A percentile compares a stretch with the other conserved stretches of the same genome.
Evolutionary conservation across 768 basidiomycete species (phyloP).

Genomic region (Calocybe cyanea): DNA sequence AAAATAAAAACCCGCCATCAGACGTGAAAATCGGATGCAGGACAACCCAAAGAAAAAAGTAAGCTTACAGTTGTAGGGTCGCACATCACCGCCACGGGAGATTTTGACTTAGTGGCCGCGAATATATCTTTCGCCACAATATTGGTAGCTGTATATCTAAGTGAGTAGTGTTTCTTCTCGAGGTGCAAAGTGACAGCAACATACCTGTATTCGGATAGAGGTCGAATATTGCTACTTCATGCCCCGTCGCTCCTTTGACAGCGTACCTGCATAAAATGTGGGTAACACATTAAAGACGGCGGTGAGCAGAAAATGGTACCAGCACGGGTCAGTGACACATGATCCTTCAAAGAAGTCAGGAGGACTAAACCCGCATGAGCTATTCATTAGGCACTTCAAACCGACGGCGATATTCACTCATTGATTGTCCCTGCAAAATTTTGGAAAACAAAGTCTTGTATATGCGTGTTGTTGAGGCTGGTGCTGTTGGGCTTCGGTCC

Average conservation of each 20-base stretch:
- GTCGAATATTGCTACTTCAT: slow-evolving; percentile 57
- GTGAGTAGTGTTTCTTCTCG: background rate
- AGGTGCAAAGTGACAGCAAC: slow-evolving; percentile 6
- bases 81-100: slow-evolving; percentile 50
- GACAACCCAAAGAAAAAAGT: background rate
- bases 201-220: slow-evolving; percentile 52
- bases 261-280: slow-evolving; percentile 29
- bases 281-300: background rate
- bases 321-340: slow-evolving; percentile 58
- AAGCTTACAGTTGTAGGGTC: slow-evolving; percentile 42
- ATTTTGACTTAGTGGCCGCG: slow-evolving; percentile 40
- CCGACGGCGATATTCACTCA: slow-evolving; percentile 29
- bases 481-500: slow-evolving; percentile 43
- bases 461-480: slow-evolving; percentile 47
- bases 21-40: background rate
- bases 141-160: slow-evolving; percentile 35
- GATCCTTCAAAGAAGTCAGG: slow-evolving; percentile 52
- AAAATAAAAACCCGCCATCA: background rate
- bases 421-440: slow-evolving; percentile 49
- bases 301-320: slow-evolving; percentile 24
- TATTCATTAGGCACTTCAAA: background rate
- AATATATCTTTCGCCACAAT: slow-evolving; percentile 46
- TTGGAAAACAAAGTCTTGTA: slow-evolving; percentile 53
- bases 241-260: slow-evolving; percentile 51
- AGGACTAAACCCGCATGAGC: slow-evolving; percentile 18